Percentiles rank a stretch among this genome's conserved stretches.
These are phyloP conservation scores for Bruguiera hainesii DNA, from an alignment of 441 rosid species.

Conservation along the genomic window DNA sequence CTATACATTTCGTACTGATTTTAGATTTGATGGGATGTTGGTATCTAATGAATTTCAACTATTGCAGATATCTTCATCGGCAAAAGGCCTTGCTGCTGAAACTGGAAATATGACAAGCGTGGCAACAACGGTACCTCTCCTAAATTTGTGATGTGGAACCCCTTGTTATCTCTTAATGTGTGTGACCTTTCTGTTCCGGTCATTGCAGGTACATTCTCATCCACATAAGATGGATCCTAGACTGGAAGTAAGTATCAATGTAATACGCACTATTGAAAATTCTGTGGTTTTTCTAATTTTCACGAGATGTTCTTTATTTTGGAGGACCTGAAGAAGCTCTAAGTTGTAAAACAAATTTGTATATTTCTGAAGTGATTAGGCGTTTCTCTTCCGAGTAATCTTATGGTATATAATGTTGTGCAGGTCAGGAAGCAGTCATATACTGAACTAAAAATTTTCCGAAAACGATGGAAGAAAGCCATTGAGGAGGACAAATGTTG, in stretches of 20 bases:
- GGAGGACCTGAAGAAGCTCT: not conserved
- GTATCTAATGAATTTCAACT: not conserved
- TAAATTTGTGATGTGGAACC: not conserved
- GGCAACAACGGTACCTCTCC: slow-evolving; percentile 10
- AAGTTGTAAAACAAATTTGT: not conserved
- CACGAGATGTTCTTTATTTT: not conserved
- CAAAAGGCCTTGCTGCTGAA: slow-evolving; percentile 2
- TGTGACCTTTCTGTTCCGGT: not conserved
- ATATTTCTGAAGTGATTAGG: not conserved
- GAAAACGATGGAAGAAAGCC: slow-evolving; percentile 49
- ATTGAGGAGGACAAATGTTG: slow-evolving; percentile 48
- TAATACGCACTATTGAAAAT: no score
- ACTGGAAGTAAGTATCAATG: slow-evolving; percentile 41
- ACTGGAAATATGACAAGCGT: slow-evolving; percentile 10
- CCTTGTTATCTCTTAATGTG: not conserved
- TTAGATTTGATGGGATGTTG: no score
- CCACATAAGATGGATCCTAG: slow-evolving; percentile 36
- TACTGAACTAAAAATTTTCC: slow-evolving; percentile 40
- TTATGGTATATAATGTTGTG: slow-evolving; percentile 4
- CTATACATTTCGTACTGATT: no score
- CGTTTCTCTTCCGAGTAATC: not conserved
- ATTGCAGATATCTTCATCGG: slow-evolving; percentile 18
- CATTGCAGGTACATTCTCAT: slow-evolving; percentile 30
- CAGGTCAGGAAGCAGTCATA: slow-evolving; percentile 71
- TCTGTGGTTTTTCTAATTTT: no score